Percentiles rank a stretch among this genome's conserved stretches.
Conservation (phyloP, 140 eudicot genomes). For the Anethum foeniculum region DNA sequence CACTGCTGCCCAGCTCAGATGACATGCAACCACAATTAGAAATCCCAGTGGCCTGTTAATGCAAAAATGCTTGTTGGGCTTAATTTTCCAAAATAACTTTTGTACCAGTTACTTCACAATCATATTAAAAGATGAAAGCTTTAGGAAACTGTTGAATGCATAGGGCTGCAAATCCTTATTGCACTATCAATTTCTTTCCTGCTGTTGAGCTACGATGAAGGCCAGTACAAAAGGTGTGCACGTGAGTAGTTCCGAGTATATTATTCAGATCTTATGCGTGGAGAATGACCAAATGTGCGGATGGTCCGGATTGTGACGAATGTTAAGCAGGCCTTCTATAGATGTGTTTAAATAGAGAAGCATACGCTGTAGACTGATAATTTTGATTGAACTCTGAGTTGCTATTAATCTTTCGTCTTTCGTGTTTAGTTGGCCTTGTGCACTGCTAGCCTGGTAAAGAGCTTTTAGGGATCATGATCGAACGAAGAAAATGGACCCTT, state of each 20-base stretch:
- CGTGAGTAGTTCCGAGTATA: background rate
- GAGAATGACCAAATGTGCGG: background rate
- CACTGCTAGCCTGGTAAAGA: too few species aligned
- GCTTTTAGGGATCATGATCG: too few species aligned
- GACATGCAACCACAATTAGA: conserved; percentile 23
- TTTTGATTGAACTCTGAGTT: background rate
- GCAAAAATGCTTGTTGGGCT: background rate
- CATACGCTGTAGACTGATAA: background rate
- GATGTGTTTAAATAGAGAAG: background rate
- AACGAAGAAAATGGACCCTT: too few species aligned
- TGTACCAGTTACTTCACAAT: background rate
- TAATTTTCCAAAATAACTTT: background rate
- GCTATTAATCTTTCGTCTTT: background rate
- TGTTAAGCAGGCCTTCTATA: background rate
- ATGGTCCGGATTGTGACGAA: background rate
- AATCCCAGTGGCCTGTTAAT: conserved; percentile 12
- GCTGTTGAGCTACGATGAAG: background rate
- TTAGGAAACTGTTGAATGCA: background rate
- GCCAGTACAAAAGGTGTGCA: background rate
- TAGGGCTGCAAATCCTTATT: background rate
- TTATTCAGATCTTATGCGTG: background rate
- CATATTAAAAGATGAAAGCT: background rate
- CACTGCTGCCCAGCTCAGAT: conserved; percentile 40
- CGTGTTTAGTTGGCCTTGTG: too few species aligned
- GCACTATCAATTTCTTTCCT: background rate